Base-by-base conservation (phyloP, 306 rosid genomes). In the Benincasa hispida region DNA sequence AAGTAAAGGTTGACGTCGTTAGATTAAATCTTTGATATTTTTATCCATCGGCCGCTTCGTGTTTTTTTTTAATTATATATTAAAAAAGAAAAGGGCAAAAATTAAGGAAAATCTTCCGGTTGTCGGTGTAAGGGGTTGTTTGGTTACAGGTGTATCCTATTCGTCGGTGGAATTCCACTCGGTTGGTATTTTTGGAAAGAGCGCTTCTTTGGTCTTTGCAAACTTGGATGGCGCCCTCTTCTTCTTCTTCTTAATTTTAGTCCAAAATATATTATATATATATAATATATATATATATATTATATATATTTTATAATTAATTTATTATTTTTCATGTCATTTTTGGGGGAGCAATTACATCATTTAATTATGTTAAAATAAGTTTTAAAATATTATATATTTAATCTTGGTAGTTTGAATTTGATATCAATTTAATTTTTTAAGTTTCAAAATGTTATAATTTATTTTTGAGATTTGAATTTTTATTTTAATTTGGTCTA, bases 1-100 rank as follows among this genome's bases (percentile, higher is more conserved):
- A 75, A 75, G 78, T 35, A 55, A 75, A 32, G 66, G 78, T 75
- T 75, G 78, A 75, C 78, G 78, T 75, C 45, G 60, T 50, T 72
- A 68, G 55, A 27, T 69, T 69, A 72, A 72, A 72, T 25, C 34
- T 41, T 39, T 48, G 1, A 45, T 69, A 42, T 70, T 70, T 70
- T 47, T 24, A 45, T 69, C 3, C 22, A 12, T 37, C 34, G 5
- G n/a, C 74, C 7, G 35, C 55, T 68, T 41, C 19, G 13, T 0
- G 4, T 18, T 62, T 13, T 0, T 21, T 3, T 42, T 37, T 22
- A 19, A 10, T 3, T 18, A 55, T n/a, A 7, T 0, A 55, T 8
- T 7, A 57, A 19, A 1, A 14, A 18, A 42, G 13, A 41, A 3
- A 24, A 6, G 11, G 3, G 0, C 15, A 69, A 47, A 45, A 45